Conservation (phyloP, 768 basidiomycete genomes). For the Lenzites betulinus region DNA sequence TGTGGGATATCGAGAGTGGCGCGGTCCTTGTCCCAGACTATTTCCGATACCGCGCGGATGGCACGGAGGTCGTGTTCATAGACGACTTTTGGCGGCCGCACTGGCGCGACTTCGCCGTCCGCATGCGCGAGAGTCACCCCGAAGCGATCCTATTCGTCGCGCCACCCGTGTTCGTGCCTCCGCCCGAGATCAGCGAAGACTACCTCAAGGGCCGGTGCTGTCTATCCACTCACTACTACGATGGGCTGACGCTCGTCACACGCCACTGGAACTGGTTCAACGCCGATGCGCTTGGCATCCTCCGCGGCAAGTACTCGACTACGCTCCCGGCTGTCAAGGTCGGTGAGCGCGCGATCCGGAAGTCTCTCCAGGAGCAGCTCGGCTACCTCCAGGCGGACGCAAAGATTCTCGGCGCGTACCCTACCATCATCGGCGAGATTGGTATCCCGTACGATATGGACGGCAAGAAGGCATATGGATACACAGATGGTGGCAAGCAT, state of each 20-base stretch:
- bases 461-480: slow-evolving; percentile 80
- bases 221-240: slow-evolving; percentile 90
- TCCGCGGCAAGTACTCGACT: slow-evolving; percentile 77
- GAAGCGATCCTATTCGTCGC: slow-evolving; percentile 89
- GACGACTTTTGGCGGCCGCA: slow-evolving; percentile 81
- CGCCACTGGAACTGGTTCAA: slow-evolving; percentile 96
- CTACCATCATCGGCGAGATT: slow-evolving; percentile 94
- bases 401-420: slow-evolving; percentile 65
- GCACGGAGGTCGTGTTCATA: slow-evolving; percentile 63
- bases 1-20: slow-evolving; percentile 81
- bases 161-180: slow-evolving; percentile 85
- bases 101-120: slow-evolving; percentile 52
- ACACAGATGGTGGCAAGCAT: slow-evolving; percentile 62
- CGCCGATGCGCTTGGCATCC: slow-evolving; percentile 90
- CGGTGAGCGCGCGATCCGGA: slow-evolving; percentile 82
- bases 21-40: slow-evolving; percentile 72
- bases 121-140: slow-evolving; percentile 70
- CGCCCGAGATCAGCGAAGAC: slow-evolving; percentile 61
- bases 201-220: slow-evolving; percentile 65
- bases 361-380: slow-evolving; percentile 80
- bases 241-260: slow-evolving; percentile 91
- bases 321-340: slow-evolving; percentile 74
- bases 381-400: slow-evolving; percentile 77
- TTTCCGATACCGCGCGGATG: slow-evolving; percentile 48
- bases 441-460: slow-evolving; percentile 97